Evolutionary conservation across 805 yeast genomes (phyloP), one percentile per base, ranked within the genome.

Genomic region (Alloascoidea hylecoeti): DNA sequence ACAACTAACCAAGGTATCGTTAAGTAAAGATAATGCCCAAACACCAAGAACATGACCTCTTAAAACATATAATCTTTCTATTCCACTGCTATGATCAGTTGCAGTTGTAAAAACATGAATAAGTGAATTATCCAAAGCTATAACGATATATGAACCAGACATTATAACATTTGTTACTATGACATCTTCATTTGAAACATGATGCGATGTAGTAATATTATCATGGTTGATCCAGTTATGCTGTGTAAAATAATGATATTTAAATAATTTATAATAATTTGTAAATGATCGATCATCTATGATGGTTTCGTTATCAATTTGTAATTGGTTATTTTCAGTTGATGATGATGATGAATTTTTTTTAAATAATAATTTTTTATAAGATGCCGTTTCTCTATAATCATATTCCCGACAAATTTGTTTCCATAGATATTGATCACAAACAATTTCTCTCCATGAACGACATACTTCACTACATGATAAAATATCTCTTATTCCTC

Each of bases 31-130:
- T 42, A 92, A 78, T 18, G 94, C 88, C 96, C 97, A 89, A 12
- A 92, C 95, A 33, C 97, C 98, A 67, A 86, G 95, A 38, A 92
- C 85, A 55, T 92, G 98, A 3, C 98, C 98, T 59, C 84, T 85
- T 52, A 89, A 94, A 0, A 96, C 86, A 44, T 96, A 66, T n/a
- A 88, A 48, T 37, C 61, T 49, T 35, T 53, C 46, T n/a, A n/a
- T n/a, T n/a, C n/a, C n/a, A n/a, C n/a, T n/a, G n/a, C n/a, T n/a
- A n/a, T n/a, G n/a, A n/a, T n/a, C n/a, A 27, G 68, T 67, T 42
- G 55, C 60, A 37, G 49, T 51, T 28, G 55, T 46, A 46, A 67
- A 60, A 17, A 65, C 61, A 38, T 61, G 62, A 27, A 70, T 50
- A 16, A 60, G 50, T 17, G 68, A 57, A 40, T 61, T 56, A 45